A percentile compares a stretch with the other conserved stretches of the same genome.
phyloP scores from a whole-genome alignment of 2,329 filamentous ascomycete species.

The Ophiostoma novo-ulmi region DNA sequence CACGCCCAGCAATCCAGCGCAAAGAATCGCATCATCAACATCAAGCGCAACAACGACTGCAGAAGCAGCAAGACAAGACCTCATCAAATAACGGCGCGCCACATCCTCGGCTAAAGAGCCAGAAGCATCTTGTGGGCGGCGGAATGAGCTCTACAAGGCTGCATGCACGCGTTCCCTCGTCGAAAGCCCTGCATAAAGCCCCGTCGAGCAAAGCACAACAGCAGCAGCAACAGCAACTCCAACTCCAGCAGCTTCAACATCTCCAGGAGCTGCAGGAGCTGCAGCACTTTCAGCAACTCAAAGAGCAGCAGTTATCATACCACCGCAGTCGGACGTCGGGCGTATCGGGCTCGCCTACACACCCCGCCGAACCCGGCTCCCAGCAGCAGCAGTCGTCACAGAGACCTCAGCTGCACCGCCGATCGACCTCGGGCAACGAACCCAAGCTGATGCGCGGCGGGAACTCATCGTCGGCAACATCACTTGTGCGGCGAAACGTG shows the following conservation, averaged over 20 bases:
- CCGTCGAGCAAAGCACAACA: conserved; percentile 25
- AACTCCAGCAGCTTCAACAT: conserved; percentile 25
- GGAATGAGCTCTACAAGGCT: conserved; percentile 38
- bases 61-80: conserved; percentile 8
- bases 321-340: conserved; percentile 41
- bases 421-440: conserved; percentile 47
- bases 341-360: conserved; percentile 37
- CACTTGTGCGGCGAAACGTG: conserved; percentile 50
- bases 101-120: conserved; percentile 35
- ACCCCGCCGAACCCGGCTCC: conserved; percentile 32
- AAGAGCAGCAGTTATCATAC: conserved; percentile 15
- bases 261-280: conserved; percentile 23
- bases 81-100: conserved; percentile 33
- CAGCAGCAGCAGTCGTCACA: conserved; percentile 28
- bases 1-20: conserved; percentile 10
- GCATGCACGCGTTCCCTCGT: conserved; percentile 49
- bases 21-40: conserved; percentile 17
- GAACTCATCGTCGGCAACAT: conserved; percentile 42
- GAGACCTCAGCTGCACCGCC: conserved; percentile 40
- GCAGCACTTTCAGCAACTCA: conserved; percentile 20
- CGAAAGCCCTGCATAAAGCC: conserved; percentile 47
- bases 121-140: conserved; percentile 44
- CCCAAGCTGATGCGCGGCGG: conserved; percentile 41
- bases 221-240: conserved; percentile 21
- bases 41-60: conserved; percentile 8